Conservation (phyloP, 108 stramenopile species). For the Parietichytrium sp. region DNA sequence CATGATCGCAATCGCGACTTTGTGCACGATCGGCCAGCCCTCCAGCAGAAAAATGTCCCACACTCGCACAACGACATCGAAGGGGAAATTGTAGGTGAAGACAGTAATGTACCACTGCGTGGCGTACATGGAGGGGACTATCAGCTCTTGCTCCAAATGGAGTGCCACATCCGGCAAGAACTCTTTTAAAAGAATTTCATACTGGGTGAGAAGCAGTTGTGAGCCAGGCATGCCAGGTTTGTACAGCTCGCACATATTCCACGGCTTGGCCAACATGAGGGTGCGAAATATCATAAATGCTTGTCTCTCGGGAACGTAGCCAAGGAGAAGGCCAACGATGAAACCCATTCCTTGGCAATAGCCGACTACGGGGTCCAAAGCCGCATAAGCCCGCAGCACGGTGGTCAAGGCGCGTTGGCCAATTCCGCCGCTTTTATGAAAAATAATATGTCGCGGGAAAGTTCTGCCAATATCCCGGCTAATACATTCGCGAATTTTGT, state of each 20-base stretch:
- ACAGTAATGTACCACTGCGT: slow-evolving; percentile 93
- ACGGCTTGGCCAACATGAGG: background rate
- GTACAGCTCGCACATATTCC: background rate
- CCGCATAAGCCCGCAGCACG: slow-evolving; percentile 46
- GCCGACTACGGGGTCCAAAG: slow-evolving; percentile 79
- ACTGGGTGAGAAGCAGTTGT: background rate
- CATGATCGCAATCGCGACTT: slow-evolving; percentile 85
- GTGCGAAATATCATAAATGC: slow-evolving; percentile 21
- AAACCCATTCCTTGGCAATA: slow-evolving; percentile 97
- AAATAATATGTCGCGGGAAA: slow-evolving; percentile 78
- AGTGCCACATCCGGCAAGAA: slow-evolving; percentile 70
- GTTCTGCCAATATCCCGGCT: slow-evolving; percentile 83
- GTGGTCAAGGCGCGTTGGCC: slow-evolving; percentile 37
- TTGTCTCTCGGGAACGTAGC: slow-evolving; percentile 13
- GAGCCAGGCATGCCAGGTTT: slow-evolving; percentile 27
- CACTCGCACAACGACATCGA: slow-evolving; percentile 85
- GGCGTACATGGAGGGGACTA: slow-evolving; percentile 91
- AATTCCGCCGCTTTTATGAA: slow-evolving; percentile 56
- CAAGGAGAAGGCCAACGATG: slow-evolving; percentile 49
- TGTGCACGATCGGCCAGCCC: slow-evolving; percentile 90
- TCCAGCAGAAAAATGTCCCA: slow-evolving; percentile 77
- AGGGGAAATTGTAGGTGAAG: slow-evolving; percentile 88
- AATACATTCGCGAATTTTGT: slow-evolving; percentile 52
- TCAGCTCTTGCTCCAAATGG: slow-evolving; percentile 76
- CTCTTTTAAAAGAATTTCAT: slow-evolving; percentile 63